Evolutionary conservation across 257 asterid genomes (phyloP).

Genomic region (Rhazya stricta): DNA sequence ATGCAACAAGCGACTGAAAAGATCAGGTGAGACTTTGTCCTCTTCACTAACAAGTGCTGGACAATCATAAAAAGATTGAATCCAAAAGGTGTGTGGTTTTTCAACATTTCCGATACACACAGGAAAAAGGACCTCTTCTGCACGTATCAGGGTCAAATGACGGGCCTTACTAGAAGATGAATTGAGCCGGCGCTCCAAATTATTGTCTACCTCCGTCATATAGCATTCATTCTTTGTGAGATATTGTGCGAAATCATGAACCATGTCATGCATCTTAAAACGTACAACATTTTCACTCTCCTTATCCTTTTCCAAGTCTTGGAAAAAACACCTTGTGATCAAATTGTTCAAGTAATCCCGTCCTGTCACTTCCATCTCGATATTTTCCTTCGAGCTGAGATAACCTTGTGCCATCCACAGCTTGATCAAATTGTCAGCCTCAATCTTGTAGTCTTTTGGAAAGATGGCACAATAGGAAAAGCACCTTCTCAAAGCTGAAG

Average conservation of each 20-base stretch:
- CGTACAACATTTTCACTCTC: not conserved
- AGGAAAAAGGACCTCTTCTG: conserved; percentile 47
- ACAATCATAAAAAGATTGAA: conserved; percentile 57
- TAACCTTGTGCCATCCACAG: conserved; percentile 47
- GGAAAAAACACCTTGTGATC: conserved; percentile 29
- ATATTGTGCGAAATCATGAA: conserved; percentile 30
- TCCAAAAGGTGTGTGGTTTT: conserved; percentile 53
- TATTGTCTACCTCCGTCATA: conserved; percentile 32
- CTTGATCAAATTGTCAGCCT: conserved; percentile 33
- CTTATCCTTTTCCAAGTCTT: conserved; percentile 12
- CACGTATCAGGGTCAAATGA: conserved; percentile 53
- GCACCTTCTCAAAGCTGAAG: conserved; percentile 28
- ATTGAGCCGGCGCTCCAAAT: conserved; percentile 26
- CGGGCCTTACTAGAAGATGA: conserved; percentile 30
- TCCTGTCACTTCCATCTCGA: conserved; percentile 30
- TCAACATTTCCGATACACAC: conserved; percentile 27
- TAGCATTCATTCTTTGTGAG: conserved; percentile 42
- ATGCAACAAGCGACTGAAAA: conserved; percentile 26
- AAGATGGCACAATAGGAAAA: conserved; percentile 39
- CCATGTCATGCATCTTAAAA: conserved; percentile 35
- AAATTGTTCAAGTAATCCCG: conserved; percentile 20
- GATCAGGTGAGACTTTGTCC: conserved; percentile 41
- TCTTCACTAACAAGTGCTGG: conserved; percentile 47
- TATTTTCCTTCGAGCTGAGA: conserved; percentile 8
- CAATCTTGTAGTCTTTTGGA: conserved; percentile 28